These are phyloP conservation scores for Apiospora sp. DNA, from an alignment of 2,329 filamentous ascomycete species.

Conservation along the genomic window DNA sequence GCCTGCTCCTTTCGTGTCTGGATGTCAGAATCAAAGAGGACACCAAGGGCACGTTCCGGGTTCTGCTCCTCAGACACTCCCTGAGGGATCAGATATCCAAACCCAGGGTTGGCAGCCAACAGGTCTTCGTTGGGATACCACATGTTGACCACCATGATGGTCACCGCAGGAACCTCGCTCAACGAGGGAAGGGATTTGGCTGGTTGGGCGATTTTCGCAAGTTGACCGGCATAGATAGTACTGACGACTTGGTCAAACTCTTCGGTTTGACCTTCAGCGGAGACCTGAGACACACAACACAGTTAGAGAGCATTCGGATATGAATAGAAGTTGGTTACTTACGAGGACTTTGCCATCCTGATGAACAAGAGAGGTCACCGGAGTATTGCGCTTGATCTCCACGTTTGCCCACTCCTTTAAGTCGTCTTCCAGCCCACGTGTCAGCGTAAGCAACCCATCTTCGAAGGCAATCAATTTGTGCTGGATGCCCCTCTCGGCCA, in stretches of 20 bases:
- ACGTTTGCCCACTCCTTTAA: conserved; percentile 66
- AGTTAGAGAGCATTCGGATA: neutral
- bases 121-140: conserved; percentile 76
- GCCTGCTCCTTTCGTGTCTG: conserved; percentile 40
- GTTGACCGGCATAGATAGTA: conserved; percentile 62
- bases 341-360: conserved; percentile 52
- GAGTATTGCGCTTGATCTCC: conserved; percentile 58
- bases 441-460: conserved; percentile 69
- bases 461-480: conserved; percentile 57
- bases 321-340: conserved; percentile 31
- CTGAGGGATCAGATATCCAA: conserved; percentile 91
- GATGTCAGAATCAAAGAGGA: conserved; percentile 86
- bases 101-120: conserved; percentile 70
- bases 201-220: conserved; percentile 47
- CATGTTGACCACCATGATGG: conserved; percentile 91
- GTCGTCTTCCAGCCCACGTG: conserved; percentile 58
- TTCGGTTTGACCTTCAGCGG: conserved; percentile 33
- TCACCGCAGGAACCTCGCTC: conserved; percentile 69
- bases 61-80: conserved; percentile 75
- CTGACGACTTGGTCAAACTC: conserved; percentile 68
- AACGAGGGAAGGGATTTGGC: conserved; percentile 55
- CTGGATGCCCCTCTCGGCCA: conserved; percentile 40
- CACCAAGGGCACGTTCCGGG: conserved; percentile 84
- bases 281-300: conserved; percentile 3
- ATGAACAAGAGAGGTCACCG: conserved; percentile 56